Base-by-base conservation (phyloP, 2,329 filamentous ascomycete species). In the Emericellopsis atlantica region DNA sequence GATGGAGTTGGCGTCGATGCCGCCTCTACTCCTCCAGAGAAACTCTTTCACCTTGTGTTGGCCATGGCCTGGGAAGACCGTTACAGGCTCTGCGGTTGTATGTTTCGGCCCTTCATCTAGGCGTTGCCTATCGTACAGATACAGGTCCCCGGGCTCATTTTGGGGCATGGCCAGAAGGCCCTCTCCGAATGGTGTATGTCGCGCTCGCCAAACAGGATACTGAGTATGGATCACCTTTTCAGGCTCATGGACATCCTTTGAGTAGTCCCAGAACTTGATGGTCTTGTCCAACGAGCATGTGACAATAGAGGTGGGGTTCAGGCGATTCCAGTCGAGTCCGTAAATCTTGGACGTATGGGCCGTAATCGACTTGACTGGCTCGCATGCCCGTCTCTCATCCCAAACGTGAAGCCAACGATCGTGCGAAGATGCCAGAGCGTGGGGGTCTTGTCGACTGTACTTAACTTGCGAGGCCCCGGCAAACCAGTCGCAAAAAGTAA, bases 331-430 rank as follows among this genome's bases (percentile, higher is more conserved):
- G 60, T 95, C 90, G 29, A 95, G 70, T 23, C 90, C 90, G 55
- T 95, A 95, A 44, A 95, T 95, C 60, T 95, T 95, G 32, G 88
- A 95, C 26, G 76, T 78, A 53, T 95, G 89, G 0, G 89, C 90
- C 54, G 81, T 79, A 46, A 95, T 93, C 14, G 86, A 90, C 45
- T 79, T 80, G 35, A 95, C 63, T 5, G 89, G 88, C 44, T 78
- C 72, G 4, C 83, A 81, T 1, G 87, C 78, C 54, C 82, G 84
- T 38, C 89, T 74, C 54, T 84, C 80, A 58, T 95, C 89, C 89
- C 89, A 95, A 40, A 95, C 86, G 45, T 86, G 82, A 35, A 95
- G 67, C 64, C 79, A 87, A 38, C 81, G 79, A 59, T 95, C 88
- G 62, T 95, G 90, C 10, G 89, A 87, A 24, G 89, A 95, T 16